Evolutionary conservation across 2,329 filamentous ascomycete genomes (phyloP).

Genomic region (Ophiosphaerella herpotricha): DNA sequence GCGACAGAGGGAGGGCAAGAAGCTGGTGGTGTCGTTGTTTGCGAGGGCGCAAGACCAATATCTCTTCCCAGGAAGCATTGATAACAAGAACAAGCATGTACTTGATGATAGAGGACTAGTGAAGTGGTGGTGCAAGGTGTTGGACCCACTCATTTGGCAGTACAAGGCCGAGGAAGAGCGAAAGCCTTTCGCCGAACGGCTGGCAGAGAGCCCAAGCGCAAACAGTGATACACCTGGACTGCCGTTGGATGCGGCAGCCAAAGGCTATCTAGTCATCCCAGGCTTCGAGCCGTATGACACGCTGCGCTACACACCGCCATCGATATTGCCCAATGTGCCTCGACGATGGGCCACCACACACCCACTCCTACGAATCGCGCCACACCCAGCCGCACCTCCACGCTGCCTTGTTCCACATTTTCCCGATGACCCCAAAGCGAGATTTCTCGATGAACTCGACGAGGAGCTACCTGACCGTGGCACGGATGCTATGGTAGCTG

Average conservation of each 20-base stretch:
- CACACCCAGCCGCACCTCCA: constrained; percentile 70
- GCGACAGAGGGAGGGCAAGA: constrained; percentile 66
- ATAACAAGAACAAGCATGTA: constrained; percentile 85
- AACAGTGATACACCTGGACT: constrained; percentile 18
- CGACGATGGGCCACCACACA: constrained; percentile 64
- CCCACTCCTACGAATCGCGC: constrained; percentile 74
- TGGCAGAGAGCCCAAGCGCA: constrained; percentile 32
- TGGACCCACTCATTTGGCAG: constrained; percentile 73
- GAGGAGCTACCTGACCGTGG: constrained; percentile 70
- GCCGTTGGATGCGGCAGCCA: constrained; percentile 51
- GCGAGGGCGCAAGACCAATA: constrained; percentile 92
- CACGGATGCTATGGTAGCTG: constrained; percentile 36
- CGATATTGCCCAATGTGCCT: constrained; percentile 43
- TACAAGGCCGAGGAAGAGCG: constrained; percentile 50
- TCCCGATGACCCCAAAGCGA: constrained; percentile 92
- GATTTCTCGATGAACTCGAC: constrained; percentile 87
- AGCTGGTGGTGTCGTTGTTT: constrained; percentile 84
- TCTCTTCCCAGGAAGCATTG: constrained; percentile 87
- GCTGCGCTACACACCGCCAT: constrained; percentile 73
- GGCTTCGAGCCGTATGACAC: constrained; percentile 84
- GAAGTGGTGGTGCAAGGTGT: constrained; percentile 91
- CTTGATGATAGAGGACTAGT: constrained; percentile 88
- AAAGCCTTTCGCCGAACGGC: constrained; percentile 35
- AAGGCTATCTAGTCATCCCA: constrained; percentile 84
- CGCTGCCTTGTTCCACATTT: constrained; percentile 87